Percentiles rank a stretch among this genome's conserved stretches.
Evolutionary conservation across 345 rosid genomes (phyloP).

Genomic region (Bruguiera parviflora): DNA sequence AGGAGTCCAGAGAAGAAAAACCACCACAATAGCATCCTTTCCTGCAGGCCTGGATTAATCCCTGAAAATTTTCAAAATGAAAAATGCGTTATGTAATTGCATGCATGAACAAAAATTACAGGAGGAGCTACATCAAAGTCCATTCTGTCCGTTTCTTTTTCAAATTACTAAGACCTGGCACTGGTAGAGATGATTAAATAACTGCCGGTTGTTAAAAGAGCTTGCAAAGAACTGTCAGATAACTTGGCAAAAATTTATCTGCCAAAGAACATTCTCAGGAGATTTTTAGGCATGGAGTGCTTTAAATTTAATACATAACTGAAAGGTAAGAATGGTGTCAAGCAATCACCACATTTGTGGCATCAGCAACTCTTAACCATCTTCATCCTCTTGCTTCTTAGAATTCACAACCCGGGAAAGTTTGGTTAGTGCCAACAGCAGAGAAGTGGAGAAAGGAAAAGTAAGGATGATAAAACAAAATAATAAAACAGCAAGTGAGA

Average conservation of each 20-base stretch:
- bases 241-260: no score
- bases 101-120: not conserved
- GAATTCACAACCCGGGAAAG: constrained; percentile 10
- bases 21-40: constrained; percentile 51
- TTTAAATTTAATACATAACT: no score
- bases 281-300: no score
- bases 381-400: constrained; percentile 59
- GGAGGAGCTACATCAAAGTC: no score
- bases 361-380: constrained; percentile 51
- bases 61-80: constrained; percentile 34
- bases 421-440: constrained; percentile 1
- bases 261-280: no score
- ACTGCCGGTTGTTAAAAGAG: constrained; percentile 7
- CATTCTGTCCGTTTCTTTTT: no score
- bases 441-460: not conserved
- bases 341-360: constrained; percentile 58
- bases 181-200: constrained; percentile 69
- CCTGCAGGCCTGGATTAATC: constrained; percentile 36
- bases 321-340: not conserved
- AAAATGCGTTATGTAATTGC: not conserved
- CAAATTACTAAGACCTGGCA: not conserved
- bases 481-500: constrained; percentile 7
- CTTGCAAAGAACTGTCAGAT: no score
- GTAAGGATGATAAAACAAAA: not conserved
- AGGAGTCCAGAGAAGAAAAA: constrained; percentile 8